Evolutionary conservation across 2,329 filamentous ascomycete genomes (phyloP), one percentile per base, ranked within the genome.

Genomic region (Phaeophleospora eucalypticola): DNA sequence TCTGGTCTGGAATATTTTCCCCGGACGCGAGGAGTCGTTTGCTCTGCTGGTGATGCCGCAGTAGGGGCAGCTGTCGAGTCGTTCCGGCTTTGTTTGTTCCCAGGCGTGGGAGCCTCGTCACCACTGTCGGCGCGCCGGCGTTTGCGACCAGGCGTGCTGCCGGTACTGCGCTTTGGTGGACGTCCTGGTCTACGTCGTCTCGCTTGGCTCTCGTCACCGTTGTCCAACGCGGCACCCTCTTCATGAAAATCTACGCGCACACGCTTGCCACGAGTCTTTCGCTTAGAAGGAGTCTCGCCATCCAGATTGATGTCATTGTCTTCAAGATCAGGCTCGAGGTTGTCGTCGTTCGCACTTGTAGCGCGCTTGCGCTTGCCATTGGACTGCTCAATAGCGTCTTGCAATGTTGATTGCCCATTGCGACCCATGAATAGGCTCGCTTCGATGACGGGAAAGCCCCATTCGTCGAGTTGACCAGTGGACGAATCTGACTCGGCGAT

Each of bases 391-490:
- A 29, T 6, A 29, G n/a, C n/a, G n/a, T n/a, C n/a, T n/a, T n/a
- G n/a, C n/a, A n/a, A n/a, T 19, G 67, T 70, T 12, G 68, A 66
- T 46, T 70, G 62, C 6, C 73, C 74, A 33, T 69, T 61, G 18
- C 64, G 66, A 21, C 71, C 51, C 16, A 72, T 56, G 27, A 72
- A 66, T 2, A 59, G 54, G 3, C 62, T 64, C 3, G 55, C 45
- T 1, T 58, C 52, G 21, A 68, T 58, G 20, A 60, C 46, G 1
- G 70, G 68, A 46, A 80, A 73, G 2, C 77, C 77, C 62, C 76
- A 71, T 27, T 68, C 58, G 52, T 80, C 74, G 7, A 72, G 45
- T 4, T 69, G 52, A 8, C 65, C 38, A 15, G 37, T 46, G 24
- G 29, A 21, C 7, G 6, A 7, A 12, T 29, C 24, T 43, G 16